Conservation (phyloP, 345 rosid genomes). For the Bruguiera sexangula region DNA sequence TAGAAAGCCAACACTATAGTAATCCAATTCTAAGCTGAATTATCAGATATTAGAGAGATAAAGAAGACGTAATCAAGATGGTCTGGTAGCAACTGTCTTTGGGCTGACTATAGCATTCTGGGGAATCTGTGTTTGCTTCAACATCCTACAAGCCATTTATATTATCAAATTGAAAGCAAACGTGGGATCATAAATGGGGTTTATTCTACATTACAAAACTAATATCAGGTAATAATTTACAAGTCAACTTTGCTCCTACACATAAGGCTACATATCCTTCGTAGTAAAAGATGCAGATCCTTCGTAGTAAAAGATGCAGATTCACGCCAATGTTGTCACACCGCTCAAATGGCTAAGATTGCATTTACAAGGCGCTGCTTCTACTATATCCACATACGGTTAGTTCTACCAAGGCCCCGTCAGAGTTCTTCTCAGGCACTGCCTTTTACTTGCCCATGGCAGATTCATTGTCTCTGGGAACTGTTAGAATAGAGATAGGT, state of each 20-base stretch:
- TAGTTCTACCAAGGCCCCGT: constrained; percentile 34
- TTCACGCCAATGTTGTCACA: not conserved
- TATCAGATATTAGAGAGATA: too few species aligned
- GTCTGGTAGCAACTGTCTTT: not conserved
- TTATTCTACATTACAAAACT: constrained; percentile 24
- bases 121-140: not conserved
- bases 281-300: constrained; percentile 17
- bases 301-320: constrained; percentile 18
- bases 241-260: constrained; percentile 39
- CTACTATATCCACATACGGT: not conserved
- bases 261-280: constrained; percentile 31
- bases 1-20: too few species aligned
- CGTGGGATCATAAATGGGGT: constrained; percentile 14
- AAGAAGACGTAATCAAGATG: not conserved
- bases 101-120: not conserved
- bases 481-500: constrained; percentile 8
- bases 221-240: constrained; percentile 42
- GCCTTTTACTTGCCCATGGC: constrained; percentile 33
- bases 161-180: constrained; percentile 11
- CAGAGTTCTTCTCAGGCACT: constrained; percentile 34
- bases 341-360: constrained; percentile 17
- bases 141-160: constrained; percentile 12
- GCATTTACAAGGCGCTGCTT: not conserved
- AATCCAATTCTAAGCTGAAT: too few species aligned
- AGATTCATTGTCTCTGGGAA: constrained; percentile 38